These are phyloP conservation scores for Colletotrichum gigasporum DNA, from an alignment of 2,329 filamentous ascomycete species.

Conservation along the genomic window DNA sequence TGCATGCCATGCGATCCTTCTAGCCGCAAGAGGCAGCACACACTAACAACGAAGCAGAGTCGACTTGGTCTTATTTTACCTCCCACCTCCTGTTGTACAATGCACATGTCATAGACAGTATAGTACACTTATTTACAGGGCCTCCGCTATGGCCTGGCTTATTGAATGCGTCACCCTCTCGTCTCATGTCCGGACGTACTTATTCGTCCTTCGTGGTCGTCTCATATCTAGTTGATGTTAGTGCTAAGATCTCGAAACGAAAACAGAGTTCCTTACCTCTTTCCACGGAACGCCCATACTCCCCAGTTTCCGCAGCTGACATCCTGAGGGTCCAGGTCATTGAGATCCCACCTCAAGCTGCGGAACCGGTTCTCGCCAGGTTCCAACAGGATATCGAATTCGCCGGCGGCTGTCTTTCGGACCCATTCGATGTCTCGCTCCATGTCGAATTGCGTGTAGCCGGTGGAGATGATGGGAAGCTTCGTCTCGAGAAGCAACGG, in stretches of 20 bases:
- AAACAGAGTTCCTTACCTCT: conserved; percentile 72
- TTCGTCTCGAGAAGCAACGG: conserved; percentile 94
- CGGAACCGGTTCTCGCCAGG: conserved; percentile 95
- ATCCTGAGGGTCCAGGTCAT: conserved; percentile 94
- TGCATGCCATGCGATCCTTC: no score
- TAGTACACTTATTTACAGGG: conserved; percentile 32
- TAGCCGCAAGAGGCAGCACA: no score
- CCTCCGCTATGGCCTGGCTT: not conserved
- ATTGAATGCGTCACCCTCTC: not conserved
- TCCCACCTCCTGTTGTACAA: conserved; percentile 21
- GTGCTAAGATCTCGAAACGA: conserved; percentile 24
- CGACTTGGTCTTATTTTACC: conserved; percentile 12
- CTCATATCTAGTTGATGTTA: conserved; percentile 65
- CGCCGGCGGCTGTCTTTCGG: conserved; percentile 82
- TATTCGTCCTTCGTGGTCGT: conserved; percentile 62
- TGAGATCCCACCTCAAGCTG: conserved; percentile 95
- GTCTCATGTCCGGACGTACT: no score
- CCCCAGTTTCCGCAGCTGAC: conserved; percentile 97
- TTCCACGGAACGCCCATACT: conserved; percentile 95
- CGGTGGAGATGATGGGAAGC: conserved; percentile 91
- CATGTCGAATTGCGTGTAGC: conserved; percentile 96
- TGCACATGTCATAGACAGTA: conserved; percentile 26
- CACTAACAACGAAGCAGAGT: no score
- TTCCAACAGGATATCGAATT: conserved; percentile 91
- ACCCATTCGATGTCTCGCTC: conserved; percentile 93